Evolutionary conservation across 2,329 filamentous ascomycete genomes (phyloP), one percentile per base, ranked within the genome.

Genomic region (Phoma sp.): DNA sequence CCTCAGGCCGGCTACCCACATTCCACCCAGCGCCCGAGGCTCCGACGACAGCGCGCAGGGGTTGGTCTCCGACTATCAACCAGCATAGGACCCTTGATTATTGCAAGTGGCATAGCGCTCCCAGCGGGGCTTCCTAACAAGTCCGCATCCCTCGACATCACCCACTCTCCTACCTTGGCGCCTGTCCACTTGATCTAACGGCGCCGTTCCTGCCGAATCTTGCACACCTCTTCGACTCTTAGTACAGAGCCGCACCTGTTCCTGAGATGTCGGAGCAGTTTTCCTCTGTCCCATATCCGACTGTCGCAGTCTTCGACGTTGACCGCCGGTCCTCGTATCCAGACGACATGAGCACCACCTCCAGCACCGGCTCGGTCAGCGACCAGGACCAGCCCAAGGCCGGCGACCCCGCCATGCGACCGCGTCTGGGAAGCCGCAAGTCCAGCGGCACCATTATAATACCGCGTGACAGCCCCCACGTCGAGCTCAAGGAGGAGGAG

Each of bases 381-480:
- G 66, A 68, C 37, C 56, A 57, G 39, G 71, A 73, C 58, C 65
- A 67, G 49, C 70, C 72, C 62, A 65, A 68, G 39, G 33, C 60
- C 42, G 77, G 75, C 49, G 81, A 83, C 71, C 75, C 76, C 53
- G 75, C 61, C 75, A 69, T 80, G 63, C 85, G 91, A 29, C 91
- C 91, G 23, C 83, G 84, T 50, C 79, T 93, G 55, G 85, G 85
- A 15, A 90, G 85, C 64, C 84, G 90, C 42, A 91, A 92, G 76
- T 90, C 88, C 64, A 93, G 90, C 72, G 90, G 90, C 52, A 92
- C 91, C 40, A 88, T 95, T 61, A 90, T 93, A 60, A 89, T 96
- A 32, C 88, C 89, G 29, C 85, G 91, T 63, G 90, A 93, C 69
- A 89, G 84, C 66, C 86, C 84, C 17, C 86, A 88, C 54, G 86